These are phyloP conservation scores for Pilaira anomala DNA, from an alignment of 192 early-diverging fungal species.

Conservation along the genomic window DNA sequence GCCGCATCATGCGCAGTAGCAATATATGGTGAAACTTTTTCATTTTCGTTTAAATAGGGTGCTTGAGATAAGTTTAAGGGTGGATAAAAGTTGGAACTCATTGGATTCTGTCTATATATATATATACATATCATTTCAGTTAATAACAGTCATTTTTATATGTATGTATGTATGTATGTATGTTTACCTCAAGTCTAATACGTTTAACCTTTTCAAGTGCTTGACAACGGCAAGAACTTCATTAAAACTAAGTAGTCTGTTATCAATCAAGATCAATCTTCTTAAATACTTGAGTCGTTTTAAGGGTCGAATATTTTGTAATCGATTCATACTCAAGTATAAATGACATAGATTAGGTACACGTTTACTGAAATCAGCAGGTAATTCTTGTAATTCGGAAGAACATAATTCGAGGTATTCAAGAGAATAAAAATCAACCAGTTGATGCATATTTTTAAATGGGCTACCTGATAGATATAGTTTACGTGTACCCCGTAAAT, in stretches of 20 bases:
- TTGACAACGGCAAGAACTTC: slow-evolving; percentile 13
- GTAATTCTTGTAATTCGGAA: slow-evolving; percentile 38
- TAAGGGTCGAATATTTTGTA: slow-evolving; percentile 37
- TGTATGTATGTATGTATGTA: not conserved
- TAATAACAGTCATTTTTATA: not conserved
- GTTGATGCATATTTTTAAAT: slow-evolving; percentile 31
- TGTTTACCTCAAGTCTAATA: slow-evolving; percentile 27
- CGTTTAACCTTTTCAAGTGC: slow-evolving; percentile 12
- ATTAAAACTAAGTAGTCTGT: slow-evolving; percentile 37
- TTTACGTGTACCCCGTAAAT: slow-evolving; percentile 23
- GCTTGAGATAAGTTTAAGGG: not conserved
- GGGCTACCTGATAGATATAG: slow-evolving; percentile 37
- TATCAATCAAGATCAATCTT: slow-evolving; percentile 43
- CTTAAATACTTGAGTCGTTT: slow-evolving; percentile 36
- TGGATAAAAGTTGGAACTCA: slow-evolving; percentile 9
- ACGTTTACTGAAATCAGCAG: slow-evolving; percentile 33
- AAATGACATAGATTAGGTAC: slow-evolving; percentile 42
- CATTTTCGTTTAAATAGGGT: not conserved
- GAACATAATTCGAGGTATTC: slow-evolving; percentile 48
- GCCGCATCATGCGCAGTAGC: slow-evolving; percentile 4
- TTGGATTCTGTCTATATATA: slow-evolving; percentile 12
- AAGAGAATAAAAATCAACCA: slow-evolving; percentile 41
- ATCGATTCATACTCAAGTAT: slow-evolving; percentile 41
- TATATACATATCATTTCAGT: not conserved
- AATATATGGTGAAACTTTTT: slow-evolving; percentile 1